Evolutionary conservation across 495 filamentous ascomycete genomes (phyloP), one percentile per base, ranked within the genome.

Genomic region (Parathielavia appendiculata): DNA sequence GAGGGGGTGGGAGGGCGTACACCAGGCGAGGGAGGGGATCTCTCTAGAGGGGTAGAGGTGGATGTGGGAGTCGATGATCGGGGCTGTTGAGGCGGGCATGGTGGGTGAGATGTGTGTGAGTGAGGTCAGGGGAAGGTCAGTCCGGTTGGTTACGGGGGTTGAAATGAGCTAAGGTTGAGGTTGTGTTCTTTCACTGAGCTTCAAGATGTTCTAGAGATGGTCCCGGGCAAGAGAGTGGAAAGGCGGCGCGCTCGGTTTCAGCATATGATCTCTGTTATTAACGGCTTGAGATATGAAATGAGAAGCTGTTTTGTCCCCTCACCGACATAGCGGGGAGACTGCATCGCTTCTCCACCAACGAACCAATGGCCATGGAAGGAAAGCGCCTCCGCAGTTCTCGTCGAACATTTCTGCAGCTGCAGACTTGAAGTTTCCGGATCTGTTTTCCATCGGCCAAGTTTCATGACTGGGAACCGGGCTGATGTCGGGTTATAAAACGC

Each of bases 51-150:
- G 85, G 73, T 82, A 93, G 68, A 95, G 84, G 72, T 95, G 91
- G 72, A 95, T 85, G 75, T 96, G 91, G 10, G 90, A 86, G 74
- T 95, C 91, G 55, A 95, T 77, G 53, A 91, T 80, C 59, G 69
- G 71, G 57, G 20, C 32, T 50, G 59, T 26, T 23, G 40, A 43
- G 40, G 4, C 7, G 17, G 19, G 19, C 19, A 7, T 44, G 3
- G 41, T 43, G 40, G 19, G 40, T 9, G 19, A 19, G 40, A 19
- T 30, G 35, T 38, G 35, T 5, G 35, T 38, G 35, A 38, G 35
- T 38, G 35, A 14, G 35, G 10, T 38, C 11, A 9, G 35, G 26
- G 26, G 6, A 6, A 30, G 26, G 26, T 30, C 26, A 30, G 26
- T 30, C 26, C 26, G 26, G 26, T 30, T 30, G 26, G 26, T 3